Evolutionary conservation across 1,139 yeast genomes (phyloP), one percentile per base, ranked within the genome.

Genomic region (Hyphopichia fennica): DNA sequence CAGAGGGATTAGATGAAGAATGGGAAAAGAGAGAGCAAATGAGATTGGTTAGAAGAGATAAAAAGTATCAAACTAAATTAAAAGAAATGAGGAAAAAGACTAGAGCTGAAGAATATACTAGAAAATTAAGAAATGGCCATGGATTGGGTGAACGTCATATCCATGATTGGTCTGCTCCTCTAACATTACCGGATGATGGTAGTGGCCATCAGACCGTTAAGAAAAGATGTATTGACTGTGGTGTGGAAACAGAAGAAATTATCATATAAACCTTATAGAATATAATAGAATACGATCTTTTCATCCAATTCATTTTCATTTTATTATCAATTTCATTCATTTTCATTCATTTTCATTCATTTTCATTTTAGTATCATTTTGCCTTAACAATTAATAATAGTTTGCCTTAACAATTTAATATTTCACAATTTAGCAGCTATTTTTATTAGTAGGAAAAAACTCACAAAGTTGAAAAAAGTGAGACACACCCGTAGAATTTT

Each of bases 11-110:
- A 33, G 99, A 95, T 60, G 75, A 77, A n/a, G 99, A 95, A 61
- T 95, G 96, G 87, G 88, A 88, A 52, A 66, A 86, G 40, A 68
- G 99, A 32, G 96, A 88, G 60, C 81, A 76, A 38, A 76, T 79
- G 56, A 81, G 88, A 50, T 72, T 87, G 20, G 78, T 80, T 43
- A 69, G 96, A 38, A 77, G 88, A 49, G 97, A 90, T 51, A 84
- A 83, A 56, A 84, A 82, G 60, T 93, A 88, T 59, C 81, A 86
- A 50, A 77, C 77, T 14, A 83, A 85, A 55, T 70, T 95, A 52
- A 74, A 76, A 49, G 95, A 90, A 55, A 90, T 93, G 96, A 72
- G 98, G 46, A 81, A 87, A 59, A 85, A 86, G 54, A 87, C 97
- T 2, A 72, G 99, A 53, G 98, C 98, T 0, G 96, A 91, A 58